Evolutionary conservation across 805 yeast species (phyloP).

Genomic region (Pichia eremophila): DNA sequence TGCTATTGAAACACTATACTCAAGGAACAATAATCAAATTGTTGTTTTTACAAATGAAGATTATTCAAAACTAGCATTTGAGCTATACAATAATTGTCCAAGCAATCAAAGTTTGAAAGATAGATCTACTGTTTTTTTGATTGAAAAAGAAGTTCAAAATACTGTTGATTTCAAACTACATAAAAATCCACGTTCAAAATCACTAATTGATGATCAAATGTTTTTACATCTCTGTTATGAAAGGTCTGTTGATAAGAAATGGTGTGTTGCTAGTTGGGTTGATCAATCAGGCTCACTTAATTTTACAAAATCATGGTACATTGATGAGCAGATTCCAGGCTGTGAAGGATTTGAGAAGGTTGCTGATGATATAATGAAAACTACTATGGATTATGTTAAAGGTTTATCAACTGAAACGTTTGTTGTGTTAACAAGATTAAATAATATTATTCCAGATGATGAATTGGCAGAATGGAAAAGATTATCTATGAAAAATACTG

Average conservation of each 20-base stretch:
- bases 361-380: conserved; percentile 58
- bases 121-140: conserved; percentile 26
- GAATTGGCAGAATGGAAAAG: conserved; percentile 75
- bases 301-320: conserved; percentile 57
- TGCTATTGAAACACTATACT: conserved; percentile 31
- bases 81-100: conserved; percentile 52
- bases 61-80: conserved; percentile 38
- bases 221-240: conserved; percentile 82
- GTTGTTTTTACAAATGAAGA: conserved; percentile 26
- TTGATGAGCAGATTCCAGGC: conserved; percentile 20
- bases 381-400: conserved; percentile 37
- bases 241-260: conserved; percentile 66
- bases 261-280: conserved; percentile 86
- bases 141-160: conserved; percentile 34
- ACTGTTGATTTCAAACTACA: conserved; percentile 36
- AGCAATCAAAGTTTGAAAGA: conserved; percentile 19
- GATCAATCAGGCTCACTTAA: conserved; percentile 65
- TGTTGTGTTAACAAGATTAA: conserved; percentile 58
- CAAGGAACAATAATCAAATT: conserved; percentile 24
- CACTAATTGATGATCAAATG: conserved; percentile 53
- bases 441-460: conserved; percentile 72
- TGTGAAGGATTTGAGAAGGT: conserved; percentile 39
- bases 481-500: conserved; percentile 46
- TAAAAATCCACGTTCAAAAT: conserved; percentile 26
- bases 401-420: conserved; percentile 43